These are phyloP conservation scores for Xylariaceae sp. DNA, from an alignment of 2,329 filamentous ascomycete genomes.

Conservation along the genomic window DNA sequence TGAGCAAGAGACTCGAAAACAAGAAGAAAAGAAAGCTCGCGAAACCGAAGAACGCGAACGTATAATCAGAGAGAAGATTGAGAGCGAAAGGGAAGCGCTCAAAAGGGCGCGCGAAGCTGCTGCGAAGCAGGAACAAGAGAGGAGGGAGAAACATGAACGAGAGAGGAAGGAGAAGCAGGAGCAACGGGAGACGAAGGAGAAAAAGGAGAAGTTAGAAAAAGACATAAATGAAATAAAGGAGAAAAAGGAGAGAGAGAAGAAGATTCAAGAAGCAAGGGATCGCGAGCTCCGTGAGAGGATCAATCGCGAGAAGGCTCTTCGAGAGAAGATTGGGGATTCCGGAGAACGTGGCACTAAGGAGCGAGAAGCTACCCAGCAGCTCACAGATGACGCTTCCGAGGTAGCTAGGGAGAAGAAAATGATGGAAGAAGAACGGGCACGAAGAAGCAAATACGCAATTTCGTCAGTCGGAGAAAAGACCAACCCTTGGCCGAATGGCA, in stretches of 20 bases:
- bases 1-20: slow-evolving; percentile 33
- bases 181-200: slow-evolving; percentile 35
- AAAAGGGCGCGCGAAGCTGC: slow-evolving; percentile 34
- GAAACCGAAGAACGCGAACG: slow-evolving; percentile 25
- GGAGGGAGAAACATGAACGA: slow-evolving; percentile 35
- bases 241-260: slow-evolving; percentile 17
- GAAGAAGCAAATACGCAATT: slow-evolving; percentile 56
- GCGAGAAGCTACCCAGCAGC: slow-evolving; percentile 10
- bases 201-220: slow-evolving; percentile 33
- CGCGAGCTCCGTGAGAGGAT: slow-evolving; percentile 29
- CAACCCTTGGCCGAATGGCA: slow-evolving; percentile 63
- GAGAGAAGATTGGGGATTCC: slow-evolving; percentile 28
- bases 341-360: slow-evolving; percentile 14
- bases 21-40: slow-evolving; percentile 40
- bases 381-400: slow-evolving; percentile 19
- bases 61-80: slow-evolving; percentile 28
- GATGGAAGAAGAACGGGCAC: slow-evolving; percentile 33
- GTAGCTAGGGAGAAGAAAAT: slow-evolving; percentile 24
- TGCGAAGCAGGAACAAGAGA: slow-evolving; percentile 39
- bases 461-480: slow-evolving; percentile 63
- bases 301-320: slow-evolving; percentile 17
- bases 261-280: slow-evolving; percentile 34
- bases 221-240: neutral
- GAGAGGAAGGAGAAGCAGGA: slow-evolving; percentile 34
- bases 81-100: slow-evolving; percentile 30